Base-by-base conservation (phyloP, 2,329 filamentous ascomycete genomes). In the Colletotrichum truncatum region DNA sequence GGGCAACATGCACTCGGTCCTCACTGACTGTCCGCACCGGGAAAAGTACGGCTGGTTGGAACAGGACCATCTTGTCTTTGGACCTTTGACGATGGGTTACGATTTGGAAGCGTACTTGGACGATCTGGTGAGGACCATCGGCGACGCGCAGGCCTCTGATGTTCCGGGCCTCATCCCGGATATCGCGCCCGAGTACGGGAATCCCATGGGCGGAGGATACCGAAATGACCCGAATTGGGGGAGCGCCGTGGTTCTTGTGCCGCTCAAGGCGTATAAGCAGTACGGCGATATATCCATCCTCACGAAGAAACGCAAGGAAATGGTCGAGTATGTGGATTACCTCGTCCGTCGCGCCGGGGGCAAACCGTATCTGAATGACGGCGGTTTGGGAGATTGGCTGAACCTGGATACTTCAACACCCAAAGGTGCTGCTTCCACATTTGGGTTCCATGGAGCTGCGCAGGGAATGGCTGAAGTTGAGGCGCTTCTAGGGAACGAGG, bases 191-290 rank as follows among this genome's bases (percentile, higher is more conserved):
- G 66, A 67, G 36, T 67, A 62, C 53, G 52, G 57, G n/a, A 51
- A 25, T 12, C 45, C 58, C 4, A 61, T 57, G 28, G 56, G 56
- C 12, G 59, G 61, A 11, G 65, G 58, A 3, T 68, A 67, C 28
- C 57, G 67, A 1, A 60, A 64, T 32, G 67, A 68, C 38, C 67
- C 67, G 2, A 68, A 67, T 26, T 68, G 64, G 67, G 67, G 67
- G 14, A 49, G 45, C 7, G 67, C 67, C 14, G 56, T 67, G 7
- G 39, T 68, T 8, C 23, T 49, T 0, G 64, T 64, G 21, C 53
- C 64, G 11, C 32, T 68, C 7, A 28, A 67, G 41, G 32, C 58
- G 2, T 67, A 69, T 43, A 45, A 32, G 2, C 59, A 65, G 23
- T 67, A 69, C 38, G 65, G 64, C 11, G 67, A 66, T 41, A 34